Conservation (phyloP, 148 eudicot genomes). For the Dianthus caryophyllus region DNA sequence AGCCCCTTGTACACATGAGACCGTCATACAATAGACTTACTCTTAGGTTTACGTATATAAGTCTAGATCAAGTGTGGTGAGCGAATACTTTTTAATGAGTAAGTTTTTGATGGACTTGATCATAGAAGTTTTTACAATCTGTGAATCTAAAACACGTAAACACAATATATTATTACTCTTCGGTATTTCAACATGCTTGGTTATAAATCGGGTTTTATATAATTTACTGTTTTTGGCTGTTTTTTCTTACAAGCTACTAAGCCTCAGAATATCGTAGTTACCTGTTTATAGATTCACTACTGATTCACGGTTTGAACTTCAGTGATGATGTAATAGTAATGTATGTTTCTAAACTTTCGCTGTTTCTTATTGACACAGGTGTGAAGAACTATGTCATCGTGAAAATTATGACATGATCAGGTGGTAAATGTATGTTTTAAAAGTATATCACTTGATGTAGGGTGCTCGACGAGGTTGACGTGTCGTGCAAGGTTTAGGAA, state of each 20-base stretch:
- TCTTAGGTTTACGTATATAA: too few species aligned
- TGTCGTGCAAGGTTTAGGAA: too few species aligned
- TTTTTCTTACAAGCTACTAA: background rate
- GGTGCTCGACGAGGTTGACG: too few species aligned
- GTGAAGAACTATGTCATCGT: background rate
- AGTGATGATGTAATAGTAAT: background rate
- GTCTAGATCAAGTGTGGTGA: too few species aligned
- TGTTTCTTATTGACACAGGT: background rate
- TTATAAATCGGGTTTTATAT: background rate
- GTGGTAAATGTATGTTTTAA: too few species aligned
- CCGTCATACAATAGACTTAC: too few species aligned
- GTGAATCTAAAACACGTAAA: background rate
- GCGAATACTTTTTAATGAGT: constrained; percentile 16
- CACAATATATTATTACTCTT: too few species aligned
- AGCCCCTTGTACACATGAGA: too few species aligned
- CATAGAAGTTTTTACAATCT: background rate
- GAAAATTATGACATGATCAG: background rate
- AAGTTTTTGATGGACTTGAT: background rate
- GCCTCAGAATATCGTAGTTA: background rate
- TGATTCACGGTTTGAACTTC: background rate
- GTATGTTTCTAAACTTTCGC: background rate
- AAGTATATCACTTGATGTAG: too few species aligned
- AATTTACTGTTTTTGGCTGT: background rate
- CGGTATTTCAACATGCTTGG: constrained; percentile 1
- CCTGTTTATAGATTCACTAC: background rate